Evolutionary conservation across 2,329 filamentous ascomycete species (phyloP).

Genomic region (Pseudogymnoascus sp.): DNA sequence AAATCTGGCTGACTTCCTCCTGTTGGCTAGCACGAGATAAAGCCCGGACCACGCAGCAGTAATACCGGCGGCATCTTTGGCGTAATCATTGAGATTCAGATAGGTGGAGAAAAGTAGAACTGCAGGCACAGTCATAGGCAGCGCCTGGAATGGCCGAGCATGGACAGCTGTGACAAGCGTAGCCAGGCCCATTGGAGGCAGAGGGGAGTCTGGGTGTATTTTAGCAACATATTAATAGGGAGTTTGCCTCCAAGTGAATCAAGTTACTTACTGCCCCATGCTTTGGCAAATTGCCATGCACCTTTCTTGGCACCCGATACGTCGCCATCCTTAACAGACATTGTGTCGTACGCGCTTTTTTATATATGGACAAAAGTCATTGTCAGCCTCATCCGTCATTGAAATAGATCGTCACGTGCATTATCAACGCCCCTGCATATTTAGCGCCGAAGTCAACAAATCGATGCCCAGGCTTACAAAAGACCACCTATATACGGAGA

Average conservation of each 20-base stretch:
- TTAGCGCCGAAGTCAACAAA: constrained; percentile 7
- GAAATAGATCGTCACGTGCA: constrained; percentile 3
- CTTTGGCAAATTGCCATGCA: constrained; percentile 36
- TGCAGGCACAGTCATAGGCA: constrained; percentile 60
- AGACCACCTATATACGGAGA: constrained; percentile 8
- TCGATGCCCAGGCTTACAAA: constrained; percentile 5
- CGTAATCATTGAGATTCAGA: constrained; percentile 53
- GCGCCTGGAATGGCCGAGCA: constrained; percentile 53
- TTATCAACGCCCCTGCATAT: constrained; percentile 7
- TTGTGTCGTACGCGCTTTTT: constrained; percentile 12
- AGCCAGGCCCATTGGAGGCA: constrained; percentile 56
- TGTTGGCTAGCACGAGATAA: constrained; percentile 53
- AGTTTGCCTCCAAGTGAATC: neutral
- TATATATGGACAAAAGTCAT: constrained; percentile 2
- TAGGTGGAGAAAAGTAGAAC: constrained; percentile 58
- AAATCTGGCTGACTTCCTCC: constrained; percentile 40
- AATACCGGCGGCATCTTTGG: constrained; percentile 53
- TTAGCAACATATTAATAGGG: constrained; percentile 11
- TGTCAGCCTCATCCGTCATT: constrained; percentile 5
- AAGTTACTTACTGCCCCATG: constrained; percentile 41
- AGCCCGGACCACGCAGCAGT: constrained; percentile 56
- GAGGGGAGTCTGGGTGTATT: constrained; percentile 44
- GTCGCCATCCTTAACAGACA: constrained; percentile 19
- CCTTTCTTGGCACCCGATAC: constrained; percentile 30
- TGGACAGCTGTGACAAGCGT: constrained; percentile 59